Conservation (phyloP, 768 basidiomycete species). For the Tulasnella sp. region DNA sequence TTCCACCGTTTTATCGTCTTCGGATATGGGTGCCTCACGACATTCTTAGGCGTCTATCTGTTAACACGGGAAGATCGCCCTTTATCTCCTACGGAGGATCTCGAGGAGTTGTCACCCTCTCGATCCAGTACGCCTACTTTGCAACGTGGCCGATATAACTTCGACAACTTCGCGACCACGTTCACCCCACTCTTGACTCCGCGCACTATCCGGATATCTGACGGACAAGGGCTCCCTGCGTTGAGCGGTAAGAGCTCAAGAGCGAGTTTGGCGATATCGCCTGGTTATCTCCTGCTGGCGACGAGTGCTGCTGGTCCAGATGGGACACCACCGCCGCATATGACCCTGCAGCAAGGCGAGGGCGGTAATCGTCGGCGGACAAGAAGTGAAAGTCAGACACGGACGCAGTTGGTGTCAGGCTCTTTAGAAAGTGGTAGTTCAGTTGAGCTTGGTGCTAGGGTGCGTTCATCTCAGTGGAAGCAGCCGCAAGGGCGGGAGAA, state of each 20-base stretch:
- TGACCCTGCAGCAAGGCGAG: slow-evolving; percentile 16
- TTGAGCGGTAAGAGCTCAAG: slow-evolving; percentile 7
- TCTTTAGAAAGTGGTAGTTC: no score
- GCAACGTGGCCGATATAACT: background rate
- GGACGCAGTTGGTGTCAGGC: background rate
- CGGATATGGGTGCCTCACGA: slow-evolving; percentile 78
- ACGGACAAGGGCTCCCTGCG: background rate
- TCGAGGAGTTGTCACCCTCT: background rate
- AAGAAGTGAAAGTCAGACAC: slow-evolving; percentile 5
- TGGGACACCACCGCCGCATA: slow-evolving; percentile 5
- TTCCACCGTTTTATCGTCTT: slow-evolving; percentile 80
- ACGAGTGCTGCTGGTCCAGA: background rate
- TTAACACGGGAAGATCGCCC: slow-evolving; percentile 46
- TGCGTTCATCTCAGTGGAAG: no score
- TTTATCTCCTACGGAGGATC: background rate
- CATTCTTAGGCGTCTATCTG: slow-evolving; percentile 81
- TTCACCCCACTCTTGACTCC: background rate
- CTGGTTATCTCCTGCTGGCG: background rate
- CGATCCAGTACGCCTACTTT: slow-evolving; percentile 15
- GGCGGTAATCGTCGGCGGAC: background rate
- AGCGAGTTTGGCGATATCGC: slow-evolving; percentile 7
- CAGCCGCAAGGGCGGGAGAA: no score
- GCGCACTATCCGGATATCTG: background rate
- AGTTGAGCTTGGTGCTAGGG: no score
- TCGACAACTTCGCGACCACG: background rate